These are phyloP conservation scores for Fusarium sp. DNA, from an alignment of 2,329 filamentous ascomycete genomes.

Conservation along the genomic window DNA sequence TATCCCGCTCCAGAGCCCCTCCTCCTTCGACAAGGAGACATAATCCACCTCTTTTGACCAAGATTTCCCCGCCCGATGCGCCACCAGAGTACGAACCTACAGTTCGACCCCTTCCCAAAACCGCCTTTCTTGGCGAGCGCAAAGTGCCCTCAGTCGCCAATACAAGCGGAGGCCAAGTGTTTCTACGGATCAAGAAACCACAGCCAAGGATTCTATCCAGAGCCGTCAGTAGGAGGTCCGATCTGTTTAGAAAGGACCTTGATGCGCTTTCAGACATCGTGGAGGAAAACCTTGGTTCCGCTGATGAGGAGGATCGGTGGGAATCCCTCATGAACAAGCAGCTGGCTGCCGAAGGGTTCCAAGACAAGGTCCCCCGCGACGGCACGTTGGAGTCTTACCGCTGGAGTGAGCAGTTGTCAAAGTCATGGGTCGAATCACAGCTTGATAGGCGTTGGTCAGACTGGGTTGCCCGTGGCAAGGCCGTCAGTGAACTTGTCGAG, in stretches of 20 bases:
- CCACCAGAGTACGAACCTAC: constrained; percentile 62
- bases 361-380: constrained; percentile 7
- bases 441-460: constrained; percentile 52
- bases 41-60: constrained; percentile 48
- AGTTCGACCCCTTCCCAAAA: constrained; percentile 61
- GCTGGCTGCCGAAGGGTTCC: constrained; percentile 33
- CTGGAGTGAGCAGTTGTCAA: constrained; percentile 47
- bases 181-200: constrained; percentile 75
- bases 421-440: constrained; percentile 48
- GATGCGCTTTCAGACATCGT: constrained; percentile 53
- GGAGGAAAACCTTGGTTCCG: constrained; percentile 50
- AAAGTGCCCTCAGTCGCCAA: constrained; percentile 68
- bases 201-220: constrained; percentile 71
- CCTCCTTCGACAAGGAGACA: constrained; percentile 28
- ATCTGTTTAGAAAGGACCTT: constrained; percentile 57
- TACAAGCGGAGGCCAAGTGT: constrained; percentile 68
- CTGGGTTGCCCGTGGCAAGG: constrained; percentile 55
- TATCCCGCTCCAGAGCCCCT: constrained; percentile 34
- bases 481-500: constrained; percentile 56
- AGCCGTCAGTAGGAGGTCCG: constrained; percentile 66
- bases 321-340: constrained; percentile 53
- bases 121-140: constrained; percentile 53
- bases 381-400: constrained; percentile 45
- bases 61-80: constrained; percentile 49
- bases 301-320: constrained; percentile 62